Evolutionary conservation across 495 filamentous ascomycete species (phyloP), one percentile per base, ranked within the genome.

Genomic region (Collariella sp.): DNA sequence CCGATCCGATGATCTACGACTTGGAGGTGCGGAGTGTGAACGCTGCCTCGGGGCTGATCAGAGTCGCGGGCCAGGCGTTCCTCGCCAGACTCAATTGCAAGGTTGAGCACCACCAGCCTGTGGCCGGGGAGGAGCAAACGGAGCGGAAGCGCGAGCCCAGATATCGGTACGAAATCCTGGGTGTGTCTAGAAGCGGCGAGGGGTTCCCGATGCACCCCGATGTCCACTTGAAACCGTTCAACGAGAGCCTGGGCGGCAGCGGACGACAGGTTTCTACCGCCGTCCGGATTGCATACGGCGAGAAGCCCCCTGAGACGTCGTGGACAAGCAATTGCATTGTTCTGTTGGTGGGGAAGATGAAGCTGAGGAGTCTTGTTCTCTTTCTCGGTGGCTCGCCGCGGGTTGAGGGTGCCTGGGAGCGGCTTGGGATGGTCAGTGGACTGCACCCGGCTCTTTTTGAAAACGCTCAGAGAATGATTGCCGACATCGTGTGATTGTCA

Each of bases 311-410:
- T 26, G 12, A 22, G 15, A 36, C 38, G 5, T 34, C 22, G 36
- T 51, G 48, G 48, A 51, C 48, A 11, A 34, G 48, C 33, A 51
- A 51, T 18, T 40, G 35, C 36, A 22, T 51, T 3, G 18, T 15
- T 41, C 13, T 51, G 4, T 23, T 51, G 35, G 35, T 51, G 12
- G 35, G 19, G 9, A 44, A 24, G 41, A 15, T 18, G 19, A 44
- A 20, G 19, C 19, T 44, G 23, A 44, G 23, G 41, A 18, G 19
- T 23, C 41, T 44, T 22, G 41, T 26, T 1, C 1, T 44, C 23
- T 20, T 44, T 9, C 20, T 44, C 7, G 41, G 41, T 9, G 18
- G 19, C 5, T 44, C 41, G 19, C 18, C 9, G 19, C 41, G 41
- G 7, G 35, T 38, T 12, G 3, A 5, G 35, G 35, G 35, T 3